Conservation (phyloP, 2,329 filamentous ascomycete genomes). For the Ophiostoma novo-ulmi region DNA sequence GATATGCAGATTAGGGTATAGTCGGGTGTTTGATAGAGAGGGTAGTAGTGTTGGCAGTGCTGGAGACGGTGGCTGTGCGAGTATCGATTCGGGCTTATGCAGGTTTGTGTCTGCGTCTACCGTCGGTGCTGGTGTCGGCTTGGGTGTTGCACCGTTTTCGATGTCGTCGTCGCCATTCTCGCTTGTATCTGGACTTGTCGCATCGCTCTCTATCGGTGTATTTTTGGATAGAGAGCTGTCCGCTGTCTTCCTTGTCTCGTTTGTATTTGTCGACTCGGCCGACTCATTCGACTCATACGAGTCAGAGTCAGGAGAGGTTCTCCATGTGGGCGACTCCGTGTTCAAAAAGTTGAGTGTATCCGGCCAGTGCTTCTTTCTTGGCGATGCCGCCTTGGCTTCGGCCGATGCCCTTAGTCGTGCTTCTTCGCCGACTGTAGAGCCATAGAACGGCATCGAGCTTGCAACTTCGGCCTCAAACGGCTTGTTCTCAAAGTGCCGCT, state of each 20-base stretch:
- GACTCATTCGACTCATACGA: not conserved
- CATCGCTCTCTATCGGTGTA: not conserved
- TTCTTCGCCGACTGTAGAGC: constrained; percentile 5
- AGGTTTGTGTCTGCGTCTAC: not conserved
- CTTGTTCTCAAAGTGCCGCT: constrained; percentile 19
- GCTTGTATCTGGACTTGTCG: not conserved
- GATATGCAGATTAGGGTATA: constrained; percentile 22
- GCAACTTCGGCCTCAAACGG: constrained; percentile 16
- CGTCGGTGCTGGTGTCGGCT: not conserved
- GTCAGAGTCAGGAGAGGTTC: not conserved
- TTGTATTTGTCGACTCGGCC: not conserved
- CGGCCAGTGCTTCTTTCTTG: constrained; percentile 28
- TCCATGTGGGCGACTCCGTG: constrained; percentile 9
- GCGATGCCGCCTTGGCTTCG: not conserved
- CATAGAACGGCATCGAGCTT: constrained; percentile 18
- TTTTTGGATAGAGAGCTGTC: not conserved
- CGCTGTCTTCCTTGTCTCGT: not conserved
- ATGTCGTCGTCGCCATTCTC: not conserved
- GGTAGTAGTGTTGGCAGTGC: not conserved
- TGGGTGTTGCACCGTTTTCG: not conserved
- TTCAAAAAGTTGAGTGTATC: constrained; percentile 53
- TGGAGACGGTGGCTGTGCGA: not conserved
- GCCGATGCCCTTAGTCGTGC: constrained; percentile 6
- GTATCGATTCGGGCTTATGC: not conserved
- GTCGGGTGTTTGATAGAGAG: constrained; percentile 26